Evolutionary conservation across 352 stramenopile genomes (phyloP).

Genomic region (Globisporangium mamillatum): DNA sequence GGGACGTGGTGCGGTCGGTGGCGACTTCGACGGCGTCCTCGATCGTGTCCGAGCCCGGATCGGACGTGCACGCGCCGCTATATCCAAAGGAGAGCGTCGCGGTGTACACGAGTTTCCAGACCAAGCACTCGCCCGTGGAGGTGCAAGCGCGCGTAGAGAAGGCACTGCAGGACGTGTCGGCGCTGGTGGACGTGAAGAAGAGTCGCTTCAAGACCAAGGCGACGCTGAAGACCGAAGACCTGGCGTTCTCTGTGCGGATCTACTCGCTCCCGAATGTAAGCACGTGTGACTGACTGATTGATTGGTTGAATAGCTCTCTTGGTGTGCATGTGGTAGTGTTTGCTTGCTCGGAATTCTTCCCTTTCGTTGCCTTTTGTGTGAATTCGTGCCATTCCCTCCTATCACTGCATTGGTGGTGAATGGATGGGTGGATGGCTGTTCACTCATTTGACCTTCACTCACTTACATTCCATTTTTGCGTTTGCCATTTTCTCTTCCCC

Average conservation of each 20-base stretch:
- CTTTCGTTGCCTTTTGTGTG: constrained; percentile 5
- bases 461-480: not conserved
- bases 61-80: constrained; percentile 39
- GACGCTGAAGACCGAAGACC: constrained; percentile 50
- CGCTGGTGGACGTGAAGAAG: constrained; percentile 46
- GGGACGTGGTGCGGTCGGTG: constrained; percentile 43
- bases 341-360: constrained; percentile 11
- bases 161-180: constrained; percentile 44
- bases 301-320: constrained; percentile 13
- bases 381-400: not conserved
- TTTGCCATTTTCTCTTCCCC: not conserved
- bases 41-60: constrained; percentile 30
- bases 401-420: not conserved
- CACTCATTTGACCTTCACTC: constrained; percentile 3
- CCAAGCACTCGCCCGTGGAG: constrained; percentile 37
- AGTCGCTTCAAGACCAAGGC: constrained; percentile 76
- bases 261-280: constrained; percentile 76
- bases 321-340: constrained; percentile 15
- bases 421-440: not conserved
- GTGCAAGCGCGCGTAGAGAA: constrained; percentile 57
- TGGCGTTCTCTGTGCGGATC: constrained; percentile 58
- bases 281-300: constrained; percentile 20
- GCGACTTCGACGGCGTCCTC: constrained; percentile 23
- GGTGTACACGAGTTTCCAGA: constrained; percentile 78
- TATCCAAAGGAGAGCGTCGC: constrained; percentile 59